Percentiles rank a stretch among this genome's conserved stretches.
Evolutionary conservation across 768 basidiomycete genomes (phyloP).

Genomic region (Amanita jacksonii): DNA sequence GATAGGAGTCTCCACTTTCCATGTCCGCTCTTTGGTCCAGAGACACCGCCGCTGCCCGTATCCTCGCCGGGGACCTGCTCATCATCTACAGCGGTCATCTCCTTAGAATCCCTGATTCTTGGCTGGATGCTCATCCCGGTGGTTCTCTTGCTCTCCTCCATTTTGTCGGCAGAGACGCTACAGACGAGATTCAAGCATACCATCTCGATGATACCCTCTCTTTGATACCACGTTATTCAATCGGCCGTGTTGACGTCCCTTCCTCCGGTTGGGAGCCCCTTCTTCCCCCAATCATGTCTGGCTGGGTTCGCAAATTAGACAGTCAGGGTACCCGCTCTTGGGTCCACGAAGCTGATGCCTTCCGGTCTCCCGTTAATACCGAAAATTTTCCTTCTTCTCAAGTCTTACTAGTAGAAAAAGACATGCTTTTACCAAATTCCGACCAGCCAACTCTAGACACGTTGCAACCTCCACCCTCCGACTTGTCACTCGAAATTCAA

Average conservation of each 20-base stretch:
- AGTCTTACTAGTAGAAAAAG: constrained; percentile 51
- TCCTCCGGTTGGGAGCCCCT: constrained; percentile 65
- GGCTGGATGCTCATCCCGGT: constrained; percentile 88
- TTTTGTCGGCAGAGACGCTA: constrained; percentile 90
- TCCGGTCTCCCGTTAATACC: constrained; percentile 21
- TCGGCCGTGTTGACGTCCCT: constrained; percentile 59
- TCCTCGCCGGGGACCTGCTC: constrained; percentile 67
- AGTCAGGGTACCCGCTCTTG: constrained; percentile 38
- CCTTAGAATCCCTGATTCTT: constrained; percentile 56
- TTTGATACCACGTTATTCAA: constrained; percentile 51
- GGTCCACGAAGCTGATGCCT: constrained; percentile 51
- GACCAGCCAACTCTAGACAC: constrained; percentile 32
- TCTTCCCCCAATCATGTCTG: constrained; percentile 77
- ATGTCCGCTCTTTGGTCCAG: constrained; percentile 22
- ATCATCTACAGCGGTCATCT: constrained; percentile 62
- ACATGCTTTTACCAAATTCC: constrained; percentile 14
- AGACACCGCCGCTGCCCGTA: constrained; percentile 54
- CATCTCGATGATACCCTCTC: constrained; percentile 54
- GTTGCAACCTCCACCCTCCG: constrained; percentile 44
- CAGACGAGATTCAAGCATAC: constrained; percentile 91
- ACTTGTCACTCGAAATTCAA: constrained; percentile 48
- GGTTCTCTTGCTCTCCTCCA: constrained; percentile 85
- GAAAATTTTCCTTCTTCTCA: constrained; percentile 32
- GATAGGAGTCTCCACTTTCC: too few relatives aligned
- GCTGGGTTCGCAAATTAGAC: constrained; percentile 54